These are phyloP conservation scores for Vachellia pachyceras DNA, from an alignment of 306 rosid genomes.

Conservation along the genomic window DNA sequence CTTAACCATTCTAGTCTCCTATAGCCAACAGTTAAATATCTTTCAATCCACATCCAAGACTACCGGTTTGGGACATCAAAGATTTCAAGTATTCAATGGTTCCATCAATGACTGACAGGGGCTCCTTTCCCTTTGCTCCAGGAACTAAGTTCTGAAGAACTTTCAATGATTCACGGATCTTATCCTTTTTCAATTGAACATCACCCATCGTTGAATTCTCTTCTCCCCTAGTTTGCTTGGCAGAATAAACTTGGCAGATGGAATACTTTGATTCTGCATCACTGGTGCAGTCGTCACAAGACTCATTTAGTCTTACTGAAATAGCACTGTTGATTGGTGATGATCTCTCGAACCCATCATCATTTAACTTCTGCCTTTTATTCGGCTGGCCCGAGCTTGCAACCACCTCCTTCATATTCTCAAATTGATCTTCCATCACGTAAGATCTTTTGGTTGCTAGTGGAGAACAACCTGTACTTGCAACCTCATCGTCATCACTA, in stretches of 20 bases:
- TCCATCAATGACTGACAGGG: constrained; percentile 71
- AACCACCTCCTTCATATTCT: constrained; percentile 47
- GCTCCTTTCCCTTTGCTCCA: constrained; percentile 80
- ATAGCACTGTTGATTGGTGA: constrained; percentile 46
- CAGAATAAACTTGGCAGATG: constrained; percentile 37
- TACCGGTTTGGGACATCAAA: constrained; percentile 57
- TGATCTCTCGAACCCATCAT: constrained; percentile 52
- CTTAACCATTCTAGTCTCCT: constrained; percentile 39
- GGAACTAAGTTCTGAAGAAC: constrained; percentile 75
- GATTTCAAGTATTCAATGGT: constrained; percentile 76
- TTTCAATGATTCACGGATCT: constrained; percentile 61
- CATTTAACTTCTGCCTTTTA: constrained; percentile 67
- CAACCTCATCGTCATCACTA: constrained; percentile 72
- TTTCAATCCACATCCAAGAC: constrained; percentile 50
- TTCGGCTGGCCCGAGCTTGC: constrained; percentile 54
- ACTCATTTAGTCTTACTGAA: constrained; percentile 48
- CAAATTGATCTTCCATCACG: constrained; percentile 47
- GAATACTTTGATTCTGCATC: constrained; percentile 64
- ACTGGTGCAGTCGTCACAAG: constrained; percentile 43
- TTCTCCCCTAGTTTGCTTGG: constrained; percentile 29
- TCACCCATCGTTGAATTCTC: constrained; percentile 36
- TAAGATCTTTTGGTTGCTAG: constrained; percentile 35
- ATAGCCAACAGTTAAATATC: constrained; percentile 33
- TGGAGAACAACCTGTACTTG: constrained; percentile 78
- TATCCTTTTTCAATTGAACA: constrained; percentile 53